Percentiles rank a stretch among this genome's conserved stretches.
These are phyloP conservation scores for Penicillium sp. DNA, from an alignment of 2,329 filamentous ascomycete species.

Conservation along the genomic window DNA sequence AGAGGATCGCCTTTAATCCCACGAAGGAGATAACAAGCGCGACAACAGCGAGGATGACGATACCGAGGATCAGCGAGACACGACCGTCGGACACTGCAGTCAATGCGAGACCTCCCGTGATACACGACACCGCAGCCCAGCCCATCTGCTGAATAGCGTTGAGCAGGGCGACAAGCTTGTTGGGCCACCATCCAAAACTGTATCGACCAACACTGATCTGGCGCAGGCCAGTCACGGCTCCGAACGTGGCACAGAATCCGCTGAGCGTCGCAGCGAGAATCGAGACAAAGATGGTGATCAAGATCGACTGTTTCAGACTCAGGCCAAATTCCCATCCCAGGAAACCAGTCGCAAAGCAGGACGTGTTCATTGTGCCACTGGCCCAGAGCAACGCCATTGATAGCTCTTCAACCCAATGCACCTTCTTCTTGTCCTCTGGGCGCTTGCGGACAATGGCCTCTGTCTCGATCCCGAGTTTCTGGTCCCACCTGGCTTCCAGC, in stretches of 20 bases:
- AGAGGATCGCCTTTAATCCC: conserved; percentile 31
- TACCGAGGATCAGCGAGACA: conserved; percentile 31
- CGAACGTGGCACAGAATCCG: conserved; percentile 55
- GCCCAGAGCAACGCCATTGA: conserved; percentile 57
- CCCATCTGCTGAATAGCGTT: conserved; percentile 39
- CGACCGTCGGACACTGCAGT: conserved; percentile 37
- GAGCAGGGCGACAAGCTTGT: conserved; percentile 51
- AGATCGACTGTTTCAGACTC: conserved; percentile 47
- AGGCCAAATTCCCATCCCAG: conserved; percentile 54
- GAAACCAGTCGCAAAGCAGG: conserved; percentile 56
- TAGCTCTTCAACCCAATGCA: conserved; percentile 42
- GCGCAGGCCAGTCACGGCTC: conserved; percentile 53
- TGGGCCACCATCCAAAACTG: conserved; percentile 55
- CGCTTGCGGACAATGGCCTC: conserved; percentile 51
- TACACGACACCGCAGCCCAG: conserved; percentile 34
- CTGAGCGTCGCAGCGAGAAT: conserved; percentile 44
- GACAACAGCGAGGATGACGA: conserved; percentile 34
- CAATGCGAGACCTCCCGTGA: conserved; percentile 36
- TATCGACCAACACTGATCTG: conserved; percentile 56
- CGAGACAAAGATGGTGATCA: conserved; percentile 51
- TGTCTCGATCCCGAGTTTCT: conserved; percentile 53
- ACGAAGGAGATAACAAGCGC: conserved; percentile 31
- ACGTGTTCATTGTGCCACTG: conserved; percentile 54
- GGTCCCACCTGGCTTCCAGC: conserved; percentile 50
- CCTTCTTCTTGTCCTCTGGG: conserved; percentile 33